These are phyloP conservation scores for Dichotomopilus funicola DNA, from an alignment of 2,329 filamentous ascomycete species.

Conservation along the genomic window DNA sequence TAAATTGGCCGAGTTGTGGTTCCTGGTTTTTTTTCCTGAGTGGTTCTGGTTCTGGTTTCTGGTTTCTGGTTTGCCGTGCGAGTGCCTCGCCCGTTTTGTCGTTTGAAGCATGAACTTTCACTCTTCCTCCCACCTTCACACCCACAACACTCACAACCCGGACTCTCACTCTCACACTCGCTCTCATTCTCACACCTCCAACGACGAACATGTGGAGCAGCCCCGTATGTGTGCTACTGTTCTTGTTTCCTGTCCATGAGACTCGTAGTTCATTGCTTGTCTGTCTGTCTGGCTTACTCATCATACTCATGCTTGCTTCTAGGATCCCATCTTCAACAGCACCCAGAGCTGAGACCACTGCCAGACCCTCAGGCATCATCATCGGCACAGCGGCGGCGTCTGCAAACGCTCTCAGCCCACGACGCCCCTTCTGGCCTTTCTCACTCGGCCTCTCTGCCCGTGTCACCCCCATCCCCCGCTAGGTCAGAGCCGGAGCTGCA, in stretches of 20 bases:
- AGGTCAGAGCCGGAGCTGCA: slow-evolving; percentile 35
- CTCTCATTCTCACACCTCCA: slow-evolving; percentile 25
- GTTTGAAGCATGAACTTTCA: slow-evolving; percentile 34
- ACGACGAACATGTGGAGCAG: slow-evolving; percentile 33
- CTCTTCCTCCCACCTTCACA: slow-evolving; percentile 14
- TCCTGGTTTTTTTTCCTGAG: slow-evolving; percentile 26
- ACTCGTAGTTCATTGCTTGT: neutral
- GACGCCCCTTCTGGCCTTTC: neutral
- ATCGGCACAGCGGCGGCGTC: neutral
- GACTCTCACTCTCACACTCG: slow-evolving; percentile 15
- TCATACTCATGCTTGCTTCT: slow-evolving; percentile 7
- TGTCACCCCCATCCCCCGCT: slow-evolving; percentile 26
- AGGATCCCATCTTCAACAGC: slow-evolving; percentile 17
- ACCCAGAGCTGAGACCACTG: slow-evolving; percentile 17
- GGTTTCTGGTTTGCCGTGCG: no score
- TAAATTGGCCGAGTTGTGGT: slow-evolving; percentile 29
- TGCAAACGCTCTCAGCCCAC: slow-evolving; percentile 1
- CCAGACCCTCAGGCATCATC: neutral
- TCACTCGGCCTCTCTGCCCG: neutral
- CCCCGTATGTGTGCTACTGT: slow-evolving; percentile 15
- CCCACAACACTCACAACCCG: neutral
- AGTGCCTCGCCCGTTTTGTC: neutral
- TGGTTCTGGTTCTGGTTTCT: slow-evolving; percentile 1
- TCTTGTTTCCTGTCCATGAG: no score
- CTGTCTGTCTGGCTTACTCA: slow-evolving; percentile 7